Evolutionary conservation across 1,284 basidiomycete species (phyloP).

Genomic region (Trichosporon sp.): DNA sequence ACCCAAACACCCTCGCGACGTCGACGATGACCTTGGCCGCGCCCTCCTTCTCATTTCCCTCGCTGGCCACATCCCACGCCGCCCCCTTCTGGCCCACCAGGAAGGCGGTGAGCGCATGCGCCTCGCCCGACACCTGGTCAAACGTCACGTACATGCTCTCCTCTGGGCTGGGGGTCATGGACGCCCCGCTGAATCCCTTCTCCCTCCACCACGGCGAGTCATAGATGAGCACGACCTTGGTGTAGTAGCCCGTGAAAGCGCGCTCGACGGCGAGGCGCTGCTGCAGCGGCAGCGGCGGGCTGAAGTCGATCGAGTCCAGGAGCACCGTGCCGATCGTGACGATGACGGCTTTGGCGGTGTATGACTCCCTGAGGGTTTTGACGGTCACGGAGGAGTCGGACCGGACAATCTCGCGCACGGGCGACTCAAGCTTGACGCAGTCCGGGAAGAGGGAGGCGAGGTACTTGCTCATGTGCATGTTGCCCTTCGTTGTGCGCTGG

Average conservation of each 20-base stretch:
- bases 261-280: conserved; percentile 24
- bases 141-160: conserved; percentile 10
- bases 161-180: not conserved
- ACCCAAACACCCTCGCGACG: conserved; percentile 16
- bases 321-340: conserved; percentile 18
- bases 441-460: conserved; percentile 25
- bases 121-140: conserved; percentile 18
- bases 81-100: conserved; percentile 19
- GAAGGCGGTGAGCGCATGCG: conserved; percentile 3
- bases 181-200: conserved; percentile 20
- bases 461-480: conserved; percentile 25
- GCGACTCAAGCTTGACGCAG: conserved; percentile 19
- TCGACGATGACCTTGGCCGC: not conserved
- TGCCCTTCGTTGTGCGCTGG: conserved; percentile 31
- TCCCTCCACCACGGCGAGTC: conserved; percentile 27
- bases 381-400: not conserved
- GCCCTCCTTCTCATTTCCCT: conserved; percentile 22
- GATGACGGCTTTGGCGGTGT: conserved; percentile 16
- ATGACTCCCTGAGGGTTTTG: not conserved
- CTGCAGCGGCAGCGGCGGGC: conserved; percentile 20
- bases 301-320: conserved; percentile 20
- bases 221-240: conserved; percentile 30
- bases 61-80: not conserved
- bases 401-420: conserved; percentile 9
- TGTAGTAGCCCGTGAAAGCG: conserved; percentile 24